Evolutionary conservation across 2,329 filamentous ascomycete genomes (phyloP), one percentile per base, ranked within the genome.

Genomic region (Samsoniella hepiali): DNA sequence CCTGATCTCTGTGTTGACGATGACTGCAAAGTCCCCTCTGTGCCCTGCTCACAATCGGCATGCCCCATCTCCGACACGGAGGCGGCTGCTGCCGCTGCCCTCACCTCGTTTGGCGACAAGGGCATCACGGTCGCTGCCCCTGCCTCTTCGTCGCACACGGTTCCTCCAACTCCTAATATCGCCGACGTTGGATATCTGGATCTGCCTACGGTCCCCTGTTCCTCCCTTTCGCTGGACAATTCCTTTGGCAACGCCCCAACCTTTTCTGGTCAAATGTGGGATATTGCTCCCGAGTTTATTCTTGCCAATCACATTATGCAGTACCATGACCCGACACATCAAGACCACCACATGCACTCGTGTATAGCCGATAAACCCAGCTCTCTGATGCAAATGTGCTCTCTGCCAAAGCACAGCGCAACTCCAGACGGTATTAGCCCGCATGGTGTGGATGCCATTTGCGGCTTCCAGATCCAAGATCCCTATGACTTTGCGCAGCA

Each of bases 1-100:
- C 70, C 74, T 17, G 74, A 77, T 40, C 68, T 77, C 38, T 81
- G 79, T 62, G 68, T 77, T 59, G 75, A 78, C 67, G 72, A 77
- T 55, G 70, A 74, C 44, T 80, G 78, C 65, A 70, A 74, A 31
- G 73, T 71, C 5, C 74, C 76, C 31, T 69, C 70, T 15, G 68
- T 70, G 27, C 70, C 71, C n/a, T 79, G 77, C 65, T 75, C 69
- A 31, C 69, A 73, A 40, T 67, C 71, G 15, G 45, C 60, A 2
- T 68, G 66, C 58, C 61, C 64, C 29, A 58, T 66, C 36, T 62
- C 64, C 7, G 69, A 71, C 54, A 70, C 69, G 47, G 68, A 64
- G 6, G 66, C 62, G 3, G 68, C 68, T 11, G 73, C 73, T 3
- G 73, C 73, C 3, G 71, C 65, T 3, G 69, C 73, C 3, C 69